Evolutionary conservation across 306 rosid species (phyloP).

Genomic region (Glycine soja): DNA sequence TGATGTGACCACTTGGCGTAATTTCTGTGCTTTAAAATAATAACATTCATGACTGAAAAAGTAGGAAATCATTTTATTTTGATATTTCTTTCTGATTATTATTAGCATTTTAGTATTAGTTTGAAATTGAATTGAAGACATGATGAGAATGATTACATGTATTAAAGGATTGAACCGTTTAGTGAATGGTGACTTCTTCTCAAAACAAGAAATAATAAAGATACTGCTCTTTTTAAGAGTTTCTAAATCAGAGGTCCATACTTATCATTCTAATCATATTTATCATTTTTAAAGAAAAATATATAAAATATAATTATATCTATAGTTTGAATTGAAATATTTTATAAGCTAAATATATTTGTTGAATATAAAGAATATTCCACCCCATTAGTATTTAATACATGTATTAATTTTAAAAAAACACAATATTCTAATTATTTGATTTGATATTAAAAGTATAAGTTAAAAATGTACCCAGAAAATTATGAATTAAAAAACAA

Average conservation of each 20-base stretch:
- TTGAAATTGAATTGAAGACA: neutral
- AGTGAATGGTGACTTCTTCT: neutral
- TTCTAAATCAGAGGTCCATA: neutral
- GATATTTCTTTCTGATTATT: constrained; percentile 5
- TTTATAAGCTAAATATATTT: neutral
- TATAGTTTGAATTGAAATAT: neutral
- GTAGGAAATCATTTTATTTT: neutral
- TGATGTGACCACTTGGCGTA: constrained; percentile 17
- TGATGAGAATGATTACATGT: neutral
- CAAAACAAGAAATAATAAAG: neutral
- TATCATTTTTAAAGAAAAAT: neutral
- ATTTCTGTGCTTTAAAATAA: neutral
- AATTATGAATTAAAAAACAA: too few relatives aligned
- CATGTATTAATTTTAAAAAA: too few relatives aligned
- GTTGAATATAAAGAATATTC: too few relatives aligned
- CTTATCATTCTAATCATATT: neutral
- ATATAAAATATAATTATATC: neutral
- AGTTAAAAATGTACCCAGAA: too few relatives aligned
- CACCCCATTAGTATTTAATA: too few relatives aligned
- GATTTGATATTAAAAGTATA: too few relatives aligned
- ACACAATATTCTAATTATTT: too few relatives aligned
- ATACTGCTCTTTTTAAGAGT: neutral
- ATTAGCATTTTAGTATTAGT: constrained; percentile 26
- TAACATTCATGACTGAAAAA: constrained; percentile 2
- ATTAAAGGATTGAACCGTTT: neutral